Conservation (phyloP, 257 asterid species). For the Jacaranda mimosifolia region DNA sequence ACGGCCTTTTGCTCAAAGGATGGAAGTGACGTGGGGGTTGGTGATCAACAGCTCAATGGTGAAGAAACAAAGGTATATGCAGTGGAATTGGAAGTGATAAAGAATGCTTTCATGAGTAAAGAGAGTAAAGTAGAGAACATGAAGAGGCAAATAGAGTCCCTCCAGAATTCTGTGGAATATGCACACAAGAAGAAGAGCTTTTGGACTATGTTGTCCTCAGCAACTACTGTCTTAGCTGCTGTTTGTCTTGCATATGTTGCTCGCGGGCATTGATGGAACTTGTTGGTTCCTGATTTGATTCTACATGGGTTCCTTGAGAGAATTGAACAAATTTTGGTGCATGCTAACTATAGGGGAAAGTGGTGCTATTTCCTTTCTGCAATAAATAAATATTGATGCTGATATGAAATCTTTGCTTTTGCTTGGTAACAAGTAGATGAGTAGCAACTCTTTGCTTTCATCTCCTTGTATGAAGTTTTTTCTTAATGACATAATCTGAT, state of each 20-base stretch:
- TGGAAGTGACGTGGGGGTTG: conserved; percentile 26
- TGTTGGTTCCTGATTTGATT: not conserved
- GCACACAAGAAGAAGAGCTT: conserved; percentile 79
- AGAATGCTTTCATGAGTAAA: conserved; percentile 60
- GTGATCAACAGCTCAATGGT: conserved; percentile 37
- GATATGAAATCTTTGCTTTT: conserved; percentile 19
- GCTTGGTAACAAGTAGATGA: conserved; percentile 33
- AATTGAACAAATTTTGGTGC: not conserved
- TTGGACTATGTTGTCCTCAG: conserved; percentile 74
- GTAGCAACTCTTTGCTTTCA: conserved; percentile 41
- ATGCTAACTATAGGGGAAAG: conserved; percentile 33
- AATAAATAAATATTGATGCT: conserved; percentile 35
- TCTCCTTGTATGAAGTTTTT: conserved; percentile 29
- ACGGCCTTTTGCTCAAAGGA: conserved; percentile 50
- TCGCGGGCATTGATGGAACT: conserved; percentile 55
- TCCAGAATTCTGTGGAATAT: conserved; percentile 54
- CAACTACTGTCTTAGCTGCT: conserved; percentile 75
- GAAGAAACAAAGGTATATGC: conserved; percentile 42
- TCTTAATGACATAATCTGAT: not conserved
- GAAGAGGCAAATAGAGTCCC: conserved; percentile 59
- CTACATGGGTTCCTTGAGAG: not conserved
- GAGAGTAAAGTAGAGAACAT: conserved; percentile 60
- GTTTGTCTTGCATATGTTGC: conserved; percentile 66
- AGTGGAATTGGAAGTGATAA: conserved; percentile 62
- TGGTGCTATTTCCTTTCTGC: conserved; percentile 17